Evolutionary conservation across 257 asterid species (phyloP), one percentile per base, ranked within the genome.

Genomic region (Phtheirospermum japonicum): DNA sequence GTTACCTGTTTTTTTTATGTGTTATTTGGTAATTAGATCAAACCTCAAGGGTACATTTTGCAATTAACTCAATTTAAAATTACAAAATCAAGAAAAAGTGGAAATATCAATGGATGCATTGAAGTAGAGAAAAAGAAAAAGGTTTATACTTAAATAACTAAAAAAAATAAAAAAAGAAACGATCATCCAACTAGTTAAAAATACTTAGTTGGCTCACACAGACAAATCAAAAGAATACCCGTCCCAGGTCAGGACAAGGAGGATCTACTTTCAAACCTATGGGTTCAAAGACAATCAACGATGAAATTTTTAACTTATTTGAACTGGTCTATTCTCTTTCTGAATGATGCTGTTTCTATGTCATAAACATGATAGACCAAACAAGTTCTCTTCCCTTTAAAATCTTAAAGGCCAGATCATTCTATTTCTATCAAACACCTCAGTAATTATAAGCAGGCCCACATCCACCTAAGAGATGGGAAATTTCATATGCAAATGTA

Each of bases 291-390:
- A 19, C 2, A 36, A 2, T 6, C 4, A 6, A 36, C 8, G 42
- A 36, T 36, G 11, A 4, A 9, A 6, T 2, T 1, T 6, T 6
- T 9, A 9, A 9, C 8, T 36, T 9, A 36, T 36, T 36, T 36
- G 1, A 62, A 63, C 9, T 18, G 20, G 36, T 32, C 4, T 37
- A 26, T 10, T 18, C 26, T 40, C 53, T 20, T n/a, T 42, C 12
- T 16, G 34, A 34, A 33, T 19, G 20, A 49, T 26, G 65, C 51
- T 30, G 14, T 28, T 32, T 53, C 43, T 31, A 62, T 13, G 56
- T 34, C 48, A 61, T 31, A n/a, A n/a, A n/a, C n/a, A n/a, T n/a
- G n/a, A 60, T 32, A 11, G 43, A 43, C 50, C 63, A 42, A 59
- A 14, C 36, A 70, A n/a, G n/a, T n/a, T n/a, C n/a, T n/a, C n/a